These are phyloP conservation scores for Suillus cothurnatus DNA, from an alignment of 768 basidiomycete genomes.

Conservation along the genomic window DNA sequence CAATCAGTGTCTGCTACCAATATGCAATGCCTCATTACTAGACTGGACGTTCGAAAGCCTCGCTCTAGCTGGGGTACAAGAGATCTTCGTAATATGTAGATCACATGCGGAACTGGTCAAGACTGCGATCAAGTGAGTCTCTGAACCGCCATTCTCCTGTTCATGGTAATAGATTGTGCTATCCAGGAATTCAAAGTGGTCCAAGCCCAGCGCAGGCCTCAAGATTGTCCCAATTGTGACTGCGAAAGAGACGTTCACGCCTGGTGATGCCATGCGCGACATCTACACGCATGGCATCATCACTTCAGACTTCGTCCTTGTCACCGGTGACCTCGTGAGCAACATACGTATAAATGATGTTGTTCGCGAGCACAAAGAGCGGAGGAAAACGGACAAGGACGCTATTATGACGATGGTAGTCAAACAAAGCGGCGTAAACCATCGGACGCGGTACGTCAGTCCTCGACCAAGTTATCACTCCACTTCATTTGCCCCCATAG, in stretches of 20 bases:
- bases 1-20: slow-evolving; percentile 81
- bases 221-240: slow-evolving; percentile 86
- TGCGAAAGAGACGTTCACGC: slow-evolving; percentile 83
- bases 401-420: slow-evolving; percentile 97
- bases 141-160: slow-evolving; percentile 10
- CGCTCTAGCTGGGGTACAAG: slow-evolving; percentile 92
- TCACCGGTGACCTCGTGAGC: slow-evolving; percentile 91
- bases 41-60: slow-evolving; percentile 98
- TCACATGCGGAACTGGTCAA: slow-evolving; percentile 89
- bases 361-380: slow-evolving; percentile 84
- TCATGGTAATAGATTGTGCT: slow-evolving; percentile 7
- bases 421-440: slow-evolving; percentile 71
- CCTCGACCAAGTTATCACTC: background rate
- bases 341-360: slow-evolving; percentile 91
- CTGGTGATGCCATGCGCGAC: slow-evolving; percentile 91
- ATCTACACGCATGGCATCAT: slow-evolving; percentile 91
- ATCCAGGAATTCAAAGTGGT: slow-evolving; percentile 81
- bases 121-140: slow-evolving; percentile 71
- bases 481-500: slow-evolving; percentile 38
- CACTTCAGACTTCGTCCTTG: slow-evolving; percentile 88
- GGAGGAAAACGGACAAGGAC: slow-evolving; percentile 85
- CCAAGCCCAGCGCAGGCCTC: slow-evolving; percentile 73
- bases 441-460: slow-evolving; percentile 67
- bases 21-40: slow-evolving; percentile 91
- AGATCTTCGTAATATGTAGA: slow-evolving; percentile 93